These are phyloP conservation scores for Wickerhamiella lipophila DNA, from an alignment of 805 yeast species.

Conservation along the genomic window DNA sequence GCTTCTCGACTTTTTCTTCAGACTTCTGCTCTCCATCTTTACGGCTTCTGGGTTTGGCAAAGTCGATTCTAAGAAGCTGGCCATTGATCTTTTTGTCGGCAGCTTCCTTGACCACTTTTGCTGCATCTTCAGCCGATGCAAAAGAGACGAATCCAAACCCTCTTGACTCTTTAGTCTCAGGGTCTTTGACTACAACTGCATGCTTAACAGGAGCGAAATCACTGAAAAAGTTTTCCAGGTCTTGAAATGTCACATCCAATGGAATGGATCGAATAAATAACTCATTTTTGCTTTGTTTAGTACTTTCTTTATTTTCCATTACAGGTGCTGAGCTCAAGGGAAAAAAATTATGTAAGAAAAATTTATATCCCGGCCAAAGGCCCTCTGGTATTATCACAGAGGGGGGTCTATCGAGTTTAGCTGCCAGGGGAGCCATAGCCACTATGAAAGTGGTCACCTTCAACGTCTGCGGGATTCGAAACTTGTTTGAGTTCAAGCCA, in stretches of 20 bases:
- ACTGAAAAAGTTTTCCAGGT: constrained; percentile 73
- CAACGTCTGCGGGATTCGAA: constrained; percentile 75
- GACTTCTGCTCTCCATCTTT: constrained; percentile 21
- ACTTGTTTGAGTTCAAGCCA: constrained; percentile 70
- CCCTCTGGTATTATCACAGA: too few species aligned
- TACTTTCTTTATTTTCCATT: constrained; percentile 4
- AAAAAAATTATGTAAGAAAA: constrained; percentile 15
- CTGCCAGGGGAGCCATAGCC: background rate
- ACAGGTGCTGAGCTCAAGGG: background rate
- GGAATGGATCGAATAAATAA: constrained; percentile 84
- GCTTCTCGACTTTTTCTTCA: constrained; percentile 40
- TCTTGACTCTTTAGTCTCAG: constrained; percentile 54
- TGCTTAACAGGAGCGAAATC: constrained; percentile 91
- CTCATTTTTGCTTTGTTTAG: constrained; percentile 19
- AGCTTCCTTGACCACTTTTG: constrained; percentile 55
- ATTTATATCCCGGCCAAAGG: too few species aligned
- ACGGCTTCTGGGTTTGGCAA: constrained; percentile 89
- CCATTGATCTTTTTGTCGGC: constrained; percentile 55
- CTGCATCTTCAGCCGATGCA: constrained; percentile 70
- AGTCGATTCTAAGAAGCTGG: constrained; percentile 58
- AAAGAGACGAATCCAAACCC: constrained; percentile 96
- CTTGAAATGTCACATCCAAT: constrained; percentile 62
- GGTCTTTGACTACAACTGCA: constrained; percentile 79
- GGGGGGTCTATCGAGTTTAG: background rate
- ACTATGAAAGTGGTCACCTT: constrained; percentile 29